phyloP scores from a whole-genome alignment of 176 grass and related monocot species.

The Paspalum vaginatum region DNA sequence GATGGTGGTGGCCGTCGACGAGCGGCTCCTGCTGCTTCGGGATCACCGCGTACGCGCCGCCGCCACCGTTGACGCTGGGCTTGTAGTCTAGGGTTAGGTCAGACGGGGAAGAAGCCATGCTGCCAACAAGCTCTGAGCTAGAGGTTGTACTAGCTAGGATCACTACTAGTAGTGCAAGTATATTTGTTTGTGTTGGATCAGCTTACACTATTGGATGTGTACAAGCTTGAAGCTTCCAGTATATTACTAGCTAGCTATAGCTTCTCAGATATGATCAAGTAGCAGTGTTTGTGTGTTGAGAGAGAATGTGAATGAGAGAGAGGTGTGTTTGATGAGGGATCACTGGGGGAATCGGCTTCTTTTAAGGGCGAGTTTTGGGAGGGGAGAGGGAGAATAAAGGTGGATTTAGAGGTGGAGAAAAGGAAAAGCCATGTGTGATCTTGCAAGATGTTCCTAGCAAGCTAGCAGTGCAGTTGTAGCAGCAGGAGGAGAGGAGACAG shows the following conservation, averaged over 20 bases:
- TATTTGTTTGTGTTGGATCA: constrained; percentile 7
- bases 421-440: constrained; percentile 58
- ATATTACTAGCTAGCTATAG: background rate
- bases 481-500: background rate
- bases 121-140: background rate
- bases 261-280: constrained; percentile 40
- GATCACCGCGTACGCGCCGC: constrained; percentile 18
- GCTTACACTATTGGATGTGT: background rate
- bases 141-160: background rate
- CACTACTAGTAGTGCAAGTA: constrained; percentile 26
- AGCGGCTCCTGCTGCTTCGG: constrained; percentile 41
- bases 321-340: constrained; percentile 51
- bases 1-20: constrained; percentile 41
- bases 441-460: constrained; percentile 18
- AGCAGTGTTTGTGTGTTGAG: background rate
- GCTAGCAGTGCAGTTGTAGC: background rate
- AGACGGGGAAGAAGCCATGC: constrained; percentile 83
- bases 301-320: constrained; percentile 23
- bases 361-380: constrained; percentile 63
- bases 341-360: constrained; percentile 62
- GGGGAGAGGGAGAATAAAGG: constrained; percentile 79
- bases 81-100: constrained; percentile 95
- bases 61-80: constrained; percentile 39
- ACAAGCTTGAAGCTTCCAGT: constrained; percentile 1
- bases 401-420: constrained; percentile 59